Evolutionary conservation across 2,329 filamentous ascomycete genomes (phyloP).

Genomic region (Xenoacremonium recifei): DNA sequence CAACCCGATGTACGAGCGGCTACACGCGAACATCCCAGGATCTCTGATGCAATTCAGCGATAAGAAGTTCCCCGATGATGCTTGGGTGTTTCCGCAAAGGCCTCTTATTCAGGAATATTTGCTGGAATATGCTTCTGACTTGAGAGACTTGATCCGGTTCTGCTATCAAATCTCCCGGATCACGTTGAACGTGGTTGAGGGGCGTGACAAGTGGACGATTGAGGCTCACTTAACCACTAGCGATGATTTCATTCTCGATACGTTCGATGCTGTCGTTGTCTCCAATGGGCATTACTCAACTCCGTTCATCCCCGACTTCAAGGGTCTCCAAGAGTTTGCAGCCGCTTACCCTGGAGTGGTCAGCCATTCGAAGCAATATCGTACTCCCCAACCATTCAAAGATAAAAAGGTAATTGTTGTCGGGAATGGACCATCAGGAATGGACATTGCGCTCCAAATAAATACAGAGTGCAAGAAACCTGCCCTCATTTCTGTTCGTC

Average conservation of each 20-base stretch:
- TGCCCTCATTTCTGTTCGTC: constrained; percentile 63
- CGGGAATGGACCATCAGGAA: constrained; percentile 79
- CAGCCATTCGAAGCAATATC: constrained; percentile 78
- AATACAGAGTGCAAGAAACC: constrained; percentile 55
- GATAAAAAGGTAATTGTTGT: constrained; percentile 78
- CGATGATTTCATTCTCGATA: constrained; percentile 36
- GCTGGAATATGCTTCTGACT: constrained; percentile 65
- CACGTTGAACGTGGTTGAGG: constrained; percentile 25
- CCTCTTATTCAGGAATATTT: constrained; percentile 73
- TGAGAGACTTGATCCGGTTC: constrained; percentile 68
- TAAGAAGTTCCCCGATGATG: constrained; percentile 59
- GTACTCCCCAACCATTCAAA: constrained; percentile 59
- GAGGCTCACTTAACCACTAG: constrained; percentile 50
- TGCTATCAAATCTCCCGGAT: constrained; percentile 68
- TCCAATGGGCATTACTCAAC: constrained; percentile 74
- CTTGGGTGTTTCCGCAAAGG: constrained; percentile 73
- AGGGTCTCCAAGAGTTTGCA: constrained; percentile 60
- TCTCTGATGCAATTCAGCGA: constrained; percentile 79
- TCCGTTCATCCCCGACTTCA: constrained; percentile 63
- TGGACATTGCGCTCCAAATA: constrained; percentile 82
- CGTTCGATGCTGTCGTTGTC: constrained; percentile 73
- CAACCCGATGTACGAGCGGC: constrained; percentile 77
- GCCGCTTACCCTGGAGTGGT: constrained; percentile 58
- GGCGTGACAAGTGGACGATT: constrained; percentile 59
- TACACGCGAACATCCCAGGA: constrained; percentile 87